A percentile compares a stretch with the other conserved stretches of the same genome.
Evolutionary conservation across 1,139 yeast species (phyloP).

Genomic region (Debaryomyces sp.): DNA sequence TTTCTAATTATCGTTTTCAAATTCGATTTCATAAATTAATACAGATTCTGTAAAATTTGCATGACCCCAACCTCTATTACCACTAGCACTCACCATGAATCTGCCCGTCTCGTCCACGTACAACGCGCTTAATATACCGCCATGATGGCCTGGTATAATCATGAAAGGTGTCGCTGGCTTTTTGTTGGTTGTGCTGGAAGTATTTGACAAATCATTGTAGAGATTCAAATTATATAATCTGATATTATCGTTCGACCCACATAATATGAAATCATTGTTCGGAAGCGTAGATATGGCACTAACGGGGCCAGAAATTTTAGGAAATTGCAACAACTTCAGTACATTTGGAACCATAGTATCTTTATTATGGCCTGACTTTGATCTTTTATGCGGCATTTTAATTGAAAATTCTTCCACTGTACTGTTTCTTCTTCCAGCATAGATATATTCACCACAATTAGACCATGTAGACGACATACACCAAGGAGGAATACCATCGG

Average conservation of each 20-base stretch:
- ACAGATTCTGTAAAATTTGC: slow-evolving; percentile 79
- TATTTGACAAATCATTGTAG: slow-evolving; percentile 40
- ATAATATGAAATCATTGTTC: slow-evolving; percentile 72
- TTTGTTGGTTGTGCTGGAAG: slow-evolving; percentile 20
- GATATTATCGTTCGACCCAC: slow-evolving; percentile 90
- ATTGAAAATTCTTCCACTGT: slow-evolving; percentile 84
- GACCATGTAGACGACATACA: slow-evolving; percentile 95
- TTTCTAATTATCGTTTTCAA: slow-evolving; percentile 18
- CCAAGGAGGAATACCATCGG: slow-evolving; percentile 88
- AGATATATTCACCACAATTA: slow-evolving; percentile 73
- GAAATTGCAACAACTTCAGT: slow-evolving; percentile 67
- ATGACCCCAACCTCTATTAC: slow-evolving; percentile 93
- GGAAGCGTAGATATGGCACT: slow-evolving; percentile 82
- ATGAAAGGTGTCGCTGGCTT: slow-evolving; percentile 57
- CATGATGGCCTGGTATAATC: slow-evolving; percentile 66
- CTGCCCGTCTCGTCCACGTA: slow-evolving; percentile 84
- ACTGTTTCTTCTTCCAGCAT: slow-evolving; percentile 87
- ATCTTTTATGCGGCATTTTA: slow-evolving; percentile 52
- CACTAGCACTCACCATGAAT: slow-evolving; percentile 89
- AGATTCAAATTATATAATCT: slow-evolving; percentile 77
- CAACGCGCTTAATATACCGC: slow-evolving; percentile 58
- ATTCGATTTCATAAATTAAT: slow-evolving; percentile 73
- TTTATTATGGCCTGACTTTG: slow-evolving; percentile 19
- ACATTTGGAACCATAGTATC: slow-evolving; percentile 47
- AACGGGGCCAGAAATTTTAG: slow-evolving; percentile 90